phyloP scores from a whole-genome alignment of 805 yeast species.

The Yamadazyma laniorum region DNA sequence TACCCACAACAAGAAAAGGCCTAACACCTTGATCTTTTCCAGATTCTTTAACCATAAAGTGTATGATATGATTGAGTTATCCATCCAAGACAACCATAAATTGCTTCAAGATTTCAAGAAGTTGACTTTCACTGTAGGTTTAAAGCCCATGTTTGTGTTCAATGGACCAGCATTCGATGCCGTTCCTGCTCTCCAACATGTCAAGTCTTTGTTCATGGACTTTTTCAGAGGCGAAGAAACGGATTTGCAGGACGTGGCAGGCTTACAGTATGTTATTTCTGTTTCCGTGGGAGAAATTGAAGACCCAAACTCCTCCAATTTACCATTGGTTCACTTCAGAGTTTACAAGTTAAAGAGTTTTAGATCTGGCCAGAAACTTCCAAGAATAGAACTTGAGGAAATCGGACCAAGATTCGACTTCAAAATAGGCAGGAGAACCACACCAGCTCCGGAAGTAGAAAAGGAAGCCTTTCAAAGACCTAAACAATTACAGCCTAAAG shows the following conservation, averaged over 20 bases:
- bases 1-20: conserved; percentile 85
- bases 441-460: conserved; percentile 82
- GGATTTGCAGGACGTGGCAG: conserved; percentile 87
- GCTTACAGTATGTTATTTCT: conserved; percentile 86
- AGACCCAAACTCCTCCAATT: conserved; percentile 64
- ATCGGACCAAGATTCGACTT: conserved; percentile 95
- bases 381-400: conserved; percentile 92
- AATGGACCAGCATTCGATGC: conserved; percentile 90
- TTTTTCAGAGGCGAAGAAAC: conserved; percentile 85
- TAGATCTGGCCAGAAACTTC: conserved; percentile 82
- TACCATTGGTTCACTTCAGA: conserved; percentile 85
- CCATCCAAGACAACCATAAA: conserved; percentile 63
- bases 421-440: conserved; percentile 80
- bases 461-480: conserved; percentile 85
- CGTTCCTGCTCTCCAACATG: conserved; percentile 79
- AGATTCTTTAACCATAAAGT: conserved; percentile 88
- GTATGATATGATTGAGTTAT: conserved; percentile 91
- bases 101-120: conserved; percentile 78
- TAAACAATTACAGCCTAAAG: conserved; percentile 75
- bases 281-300: conserved; percentile 73
- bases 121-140: conserved; percentile 78
- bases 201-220: conserved; percentile 87
- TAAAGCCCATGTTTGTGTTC: conserved; percentile 92
- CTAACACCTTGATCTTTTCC: conserved; percentile 81
- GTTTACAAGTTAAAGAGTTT: conserved; percentile 83